Conservation (phyloP, 2,329 filamentous ascomycete species). For the Tolypocladium tropicale region DNA sequence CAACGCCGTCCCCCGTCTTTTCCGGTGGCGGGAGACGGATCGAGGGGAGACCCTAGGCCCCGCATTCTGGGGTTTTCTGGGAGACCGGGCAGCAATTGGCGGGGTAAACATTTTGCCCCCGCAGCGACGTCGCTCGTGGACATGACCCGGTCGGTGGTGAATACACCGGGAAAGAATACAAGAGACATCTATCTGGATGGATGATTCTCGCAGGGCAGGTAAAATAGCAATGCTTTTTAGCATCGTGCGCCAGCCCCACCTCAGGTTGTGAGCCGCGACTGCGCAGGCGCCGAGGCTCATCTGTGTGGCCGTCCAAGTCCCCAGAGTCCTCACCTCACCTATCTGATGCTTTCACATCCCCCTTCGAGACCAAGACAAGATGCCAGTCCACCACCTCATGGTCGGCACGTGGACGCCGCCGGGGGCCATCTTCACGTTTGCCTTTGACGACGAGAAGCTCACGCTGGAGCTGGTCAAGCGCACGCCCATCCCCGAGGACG, state of each 20-base stretch:
- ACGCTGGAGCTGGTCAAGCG: slow-evolving; percentile 67
- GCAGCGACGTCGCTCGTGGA: not conserved
- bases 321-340: no score
- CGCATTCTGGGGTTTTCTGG: not conserved
- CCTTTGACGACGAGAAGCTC: slow-evolving; percentile 74
- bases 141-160: not conserved
- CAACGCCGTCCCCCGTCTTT: not conserved
- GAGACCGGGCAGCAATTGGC: not conserved
- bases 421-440: slow-evolving; percentile 80
- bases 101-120: slow-evolving; percentile 15
- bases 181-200: no score
- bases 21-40: not conserved
- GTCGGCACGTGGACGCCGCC: slow-evolving; percentile 86
- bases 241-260: no score
- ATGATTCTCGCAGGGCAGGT: no score
- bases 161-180: not conserved
- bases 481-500: slow-evolving; percentile 69
- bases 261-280: no score
- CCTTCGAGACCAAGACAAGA: slow-evolving; percentile 26
- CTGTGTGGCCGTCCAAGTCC: no score
- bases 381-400: slow-evolving; percentile 81
- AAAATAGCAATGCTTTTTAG: no score
- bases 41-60: no score
- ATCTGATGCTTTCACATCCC: not conserved
- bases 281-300: no score